phyloP scores from a whole-genome alignment of 768 basidiomycete genomes.

The Baorangia bicolor region DNA sequence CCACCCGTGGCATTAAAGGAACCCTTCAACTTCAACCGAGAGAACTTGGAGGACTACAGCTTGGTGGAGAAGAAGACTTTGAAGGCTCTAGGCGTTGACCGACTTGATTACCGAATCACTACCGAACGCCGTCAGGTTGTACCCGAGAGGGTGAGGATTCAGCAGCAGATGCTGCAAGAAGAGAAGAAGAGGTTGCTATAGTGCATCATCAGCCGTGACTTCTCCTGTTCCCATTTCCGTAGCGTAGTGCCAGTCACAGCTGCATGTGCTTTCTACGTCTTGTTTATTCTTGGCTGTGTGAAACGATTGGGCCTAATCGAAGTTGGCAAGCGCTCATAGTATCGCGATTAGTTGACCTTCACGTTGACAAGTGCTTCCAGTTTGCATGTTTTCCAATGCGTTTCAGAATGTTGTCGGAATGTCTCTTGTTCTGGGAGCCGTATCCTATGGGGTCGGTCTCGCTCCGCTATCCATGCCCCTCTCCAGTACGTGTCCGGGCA shows the following conservation, averaged over 20 bases:
- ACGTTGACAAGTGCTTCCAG: not conserved
- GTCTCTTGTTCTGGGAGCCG: slow-evolving; percentile 58
- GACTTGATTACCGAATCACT: slow-evolving; percentile 2
- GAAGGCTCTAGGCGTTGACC: slow-evolving; percentile 9
- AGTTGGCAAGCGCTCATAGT: not conserved
- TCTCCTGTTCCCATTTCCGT: not conserved
- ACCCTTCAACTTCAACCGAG: slow-evolving; percentile 45
- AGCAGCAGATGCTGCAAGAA: slow-evolving; percentile 6
- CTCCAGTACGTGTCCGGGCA: slow-evolving; percentile 47
- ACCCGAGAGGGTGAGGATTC: not conserved
- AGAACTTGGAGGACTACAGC: slow-evolving; percentile 3
- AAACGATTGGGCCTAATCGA: not conserved
- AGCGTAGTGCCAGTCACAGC: no score
- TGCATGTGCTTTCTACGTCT: not conserved
- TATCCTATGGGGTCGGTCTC: slow-evolving; percentile 69
- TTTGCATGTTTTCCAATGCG: slow-evolving; percentile 24
- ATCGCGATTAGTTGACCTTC: not conserved
- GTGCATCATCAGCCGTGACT: no score
- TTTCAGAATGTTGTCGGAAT: slow-evolving; percentile 37
- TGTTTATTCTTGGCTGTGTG: not conserved
- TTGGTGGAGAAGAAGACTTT: slow-evolving; percentile 3
- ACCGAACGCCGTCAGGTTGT: slow-evolving; percentile 5
- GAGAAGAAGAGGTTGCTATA: not conserved
- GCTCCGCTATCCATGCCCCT: slow-evolving; percentile 73
- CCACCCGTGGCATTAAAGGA: slow-evolving; percentile 55